Evolutionary conservation across 176 grass and related monocot species (phyloP), one percentile per base, ranked within the genome.

Genomic region (Lolium multiflorum): DNA sequence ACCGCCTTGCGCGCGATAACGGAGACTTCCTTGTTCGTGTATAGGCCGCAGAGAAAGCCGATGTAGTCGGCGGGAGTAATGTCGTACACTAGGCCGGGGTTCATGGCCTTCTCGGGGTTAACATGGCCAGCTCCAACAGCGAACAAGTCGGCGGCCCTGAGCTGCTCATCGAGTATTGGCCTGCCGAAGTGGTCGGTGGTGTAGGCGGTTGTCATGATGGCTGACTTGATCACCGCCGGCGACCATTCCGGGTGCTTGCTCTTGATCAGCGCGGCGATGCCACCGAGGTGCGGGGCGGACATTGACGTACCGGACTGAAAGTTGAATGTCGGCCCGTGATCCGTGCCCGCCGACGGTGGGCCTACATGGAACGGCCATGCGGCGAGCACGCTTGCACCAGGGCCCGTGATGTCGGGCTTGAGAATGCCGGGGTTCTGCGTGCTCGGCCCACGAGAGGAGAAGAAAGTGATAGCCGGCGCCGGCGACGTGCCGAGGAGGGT

Each of bases 151-250:
- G 93, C 90, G 37, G 24, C 11, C 7, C 2, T 1, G 16, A 7
- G 51, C 38, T 71, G 88, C 76, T 92, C 90, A 37, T 88, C 14
- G 15, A 69, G 24, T 21, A 92, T 78, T 2, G 25, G 85, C 4
- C 24, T 75, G 9, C 85, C 78, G 7, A 71, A 43, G 68, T 60
- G 74, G 88, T 88, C 85, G n/a, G 4, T 44, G 83, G 25, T 21
- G 24, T 92, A 72, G 16, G 90, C 87, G 1, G 90, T 90, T 11
- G 90, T 95, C 93, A 95, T 92, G 64, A 92, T 95, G 18, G 88
- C 93, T 0, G 91, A 92, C 84, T 92, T 92, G 87, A 89, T 87
- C 12, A 46, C 84, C 4, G 83, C 83, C 0, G 93, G 85, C 3
- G 93, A 90, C 93, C 88, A 95, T 26, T 84, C 14, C 5, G 88